Evolutionary conservation across 2,329 filamentous ascomycete genomes (phyloP).

Genomic region (Epichloe aotearoae): DNA sequence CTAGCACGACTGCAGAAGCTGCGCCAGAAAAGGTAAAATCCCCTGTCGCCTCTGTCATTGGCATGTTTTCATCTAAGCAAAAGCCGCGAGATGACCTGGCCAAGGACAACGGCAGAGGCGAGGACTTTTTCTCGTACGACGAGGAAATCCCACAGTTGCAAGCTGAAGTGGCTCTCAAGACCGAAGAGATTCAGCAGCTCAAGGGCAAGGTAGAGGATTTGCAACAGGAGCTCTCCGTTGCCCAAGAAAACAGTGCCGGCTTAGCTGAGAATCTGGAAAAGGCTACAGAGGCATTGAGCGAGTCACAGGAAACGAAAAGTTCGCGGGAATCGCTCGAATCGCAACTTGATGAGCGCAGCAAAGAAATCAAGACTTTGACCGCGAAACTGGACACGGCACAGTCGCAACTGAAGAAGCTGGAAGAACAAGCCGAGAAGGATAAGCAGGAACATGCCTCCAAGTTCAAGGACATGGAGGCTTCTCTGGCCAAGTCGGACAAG

Average conservation of each 20-base stretch:
- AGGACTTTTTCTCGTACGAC: conserved; percentile 89
- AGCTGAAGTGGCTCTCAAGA: conserved; percentile 55
- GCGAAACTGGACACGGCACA: conserved; percentile 32
- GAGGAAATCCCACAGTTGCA: conserved; percentile 76
- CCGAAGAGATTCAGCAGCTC: conserved; percentile 57
- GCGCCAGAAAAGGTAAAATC: conserved; percentile 26
- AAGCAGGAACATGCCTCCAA: conserved; percentile 19
- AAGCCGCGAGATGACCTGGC: conserved; percentile 21
- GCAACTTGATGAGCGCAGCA: conserved; percentile 33
- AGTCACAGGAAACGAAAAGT: conserved; percentile 27
- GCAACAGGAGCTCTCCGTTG: conserved; percentile 55
- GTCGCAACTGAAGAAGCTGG: conserved; percentile 30
- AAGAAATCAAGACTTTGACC: conserved; percentile 36
- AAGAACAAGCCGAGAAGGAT: conserved; percentile 22
- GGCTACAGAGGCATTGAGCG: conserved; percentile 48
- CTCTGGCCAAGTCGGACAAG: conserved; percentile 22
- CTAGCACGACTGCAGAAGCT: conserved; percentile 1
- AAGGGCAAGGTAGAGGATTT: conserved; percentile 55
- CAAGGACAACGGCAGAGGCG: conserved; percentile 23
- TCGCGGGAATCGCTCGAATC: conserved; percentile 33
- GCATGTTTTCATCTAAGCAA: conserved; percentile 36
- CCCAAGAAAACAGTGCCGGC: conserved; percentile 56
- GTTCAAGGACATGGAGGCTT: conserved; percentile 22
- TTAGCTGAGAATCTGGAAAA: conserved; percentile 55
- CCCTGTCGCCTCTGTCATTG: conserved; percentile 34